phyloP scores from a whole-genome alignment of 164 flowering plant genomes.

The Tetracentron sinense region DNA sequence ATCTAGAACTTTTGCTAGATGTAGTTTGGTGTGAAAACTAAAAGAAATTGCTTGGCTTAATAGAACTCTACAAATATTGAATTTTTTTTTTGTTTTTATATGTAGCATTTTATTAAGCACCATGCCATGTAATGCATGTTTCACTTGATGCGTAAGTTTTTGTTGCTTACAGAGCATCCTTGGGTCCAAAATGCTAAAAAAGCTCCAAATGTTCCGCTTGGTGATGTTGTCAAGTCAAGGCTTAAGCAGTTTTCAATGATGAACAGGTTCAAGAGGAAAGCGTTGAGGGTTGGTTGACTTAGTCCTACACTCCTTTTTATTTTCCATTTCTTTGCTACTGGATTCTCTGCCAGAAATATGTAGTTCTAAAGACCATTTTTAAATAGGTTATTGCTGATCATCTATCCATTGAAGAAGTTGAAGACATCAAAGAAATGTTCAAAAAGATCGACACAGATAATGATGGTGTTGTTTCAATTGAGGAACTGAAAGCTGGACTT shows the following conservation, averaged over 20 bases:
- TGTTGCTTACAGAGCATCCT: slow-evolving; percentile 58
- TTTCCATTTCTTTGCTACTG: no score
- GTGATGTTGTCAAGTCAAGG: slow-evolving; percentile 87
- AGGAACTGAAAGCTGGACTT: slow-evolving; percentile 72
- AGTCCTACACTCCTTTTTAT: neutral
- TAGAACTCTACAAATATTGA: no score
- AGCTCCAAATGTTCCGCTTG: slow-evolving; percentile 90
- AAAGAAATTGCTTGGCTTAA: neutral
- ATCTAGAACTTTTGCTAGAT: neutral
- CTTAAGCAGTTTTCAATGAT: slow-evolving; percentile 91
- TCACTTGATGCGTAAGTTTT: slow-evolving; percentile 2
- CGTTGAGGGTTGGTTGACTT: slow-evolving; percentile 64
- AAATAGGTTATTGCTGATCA: slow-evolving; percentile 84
- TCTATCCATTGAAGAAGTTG: slow-evolving; percentile 80
- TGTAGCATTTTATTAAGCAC: no score
- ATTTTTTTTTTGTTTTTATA: neutral
- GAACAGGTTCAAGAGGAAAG: slow-evolving; percentile 91
- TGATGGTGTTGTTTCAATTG: slow-evolving; percentile 70
- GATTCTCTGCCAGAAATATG: neutral
- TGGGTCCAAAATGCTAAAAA: slow-evolving; percentile 92
- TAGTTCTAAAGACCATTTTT: neutral
- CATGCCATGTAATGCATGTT: neutral
- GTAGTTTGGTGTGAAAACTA: neutral
- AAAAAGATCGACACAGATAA: slow-evolving; percentile 70
- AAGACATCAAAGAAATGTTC: slow-evolving; percentile 80